Percentiles rank a stretch among this genome's conserved stretches.
phyloP scores from a whole-genome alignment of 345 rosid genomes.

The Pseudoturritis turrita region DNA sequence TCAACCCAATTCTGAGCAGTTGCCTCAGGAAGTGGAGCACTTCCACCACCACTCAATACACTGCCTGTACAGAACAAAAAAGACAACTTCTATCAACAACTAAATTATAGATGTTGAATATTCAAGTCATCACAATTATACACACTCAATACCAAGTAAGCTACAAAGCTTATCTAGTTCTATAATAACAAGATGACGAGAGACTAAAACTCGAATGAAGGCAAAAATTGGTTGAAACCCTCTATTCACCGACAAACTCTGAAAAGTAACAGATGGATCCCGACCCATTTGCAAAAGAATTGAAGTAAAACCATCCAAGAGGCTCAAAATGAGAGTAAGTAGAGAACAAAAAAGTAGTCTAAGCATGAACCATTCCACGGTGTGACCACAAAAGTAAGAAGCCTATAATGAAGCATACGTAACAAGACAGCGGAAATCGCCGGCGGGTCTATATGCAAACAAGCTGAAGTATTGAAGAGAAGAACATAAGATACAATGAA shows the following conservation, averaged over 20 bases:
- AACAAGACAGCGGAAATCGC: not conserved
- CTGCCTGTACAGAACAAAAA: constrained; percentile 47
- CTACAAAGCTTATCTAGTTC: not conserved
- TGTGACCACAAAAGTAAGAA: not conserved
- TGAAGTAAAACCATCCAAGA: not conserved
- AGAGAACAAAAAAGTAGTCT: not conserved
- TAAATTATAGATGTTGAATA: not conserved
- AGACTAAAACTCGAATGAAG: not conserved
- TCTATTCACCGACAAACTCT: not conserved
- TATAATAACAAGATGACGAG: not conserved
- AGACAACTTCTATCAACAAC: not conserved
- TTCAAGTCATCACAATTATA: not conserved
- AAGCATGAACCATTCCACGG: not conserved
- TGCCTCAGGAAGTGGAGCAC: constrained; percentile 68
- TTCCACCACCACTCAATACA: constrained; percentile 87
- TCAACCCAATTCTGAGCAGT: constrained; percentile 67
- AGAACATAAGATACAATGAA: not conserved
- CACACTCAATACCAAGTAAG: not conserved
- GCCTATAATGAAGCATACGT: not conserved
- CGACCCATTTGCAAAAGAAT: not conserved
- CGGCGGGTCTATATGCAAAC: not conserved
- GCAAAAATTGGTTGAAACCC: too few relatives aligned
- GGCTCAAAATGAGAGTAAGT: too few relatives aligned
- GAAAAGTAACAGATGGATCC: not conserved
- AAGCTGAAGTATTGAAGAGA: not conserved